Percentiles rank a stretch among this genome's conserved stretches.
phyloP scores from a whole-genome alignment of 495 filamentous ascomycete species.

The Cercophora samala region DNA sequence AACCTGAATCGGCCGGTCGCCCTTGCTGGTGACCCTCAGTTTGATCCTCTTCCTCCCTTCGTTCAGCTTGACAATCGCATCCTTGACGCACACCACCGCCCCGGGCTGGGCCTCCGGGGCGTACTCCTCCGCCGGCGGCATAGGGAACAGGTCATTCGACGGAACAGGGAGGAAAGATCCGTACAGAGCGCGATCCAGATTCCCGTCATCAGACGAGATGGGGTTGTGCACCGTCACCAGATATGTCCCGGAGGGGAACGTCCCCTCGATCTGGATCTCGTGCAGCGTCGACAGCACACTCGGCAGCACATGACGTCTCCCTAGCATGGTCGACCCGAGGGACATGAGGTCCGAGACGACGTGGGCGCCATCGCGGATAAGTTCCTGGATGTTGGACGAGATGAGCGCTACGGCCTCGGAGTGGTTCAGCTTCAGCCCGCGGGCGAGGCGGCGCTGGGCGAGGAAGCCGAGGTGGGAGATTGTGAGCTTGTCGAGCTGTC shows the following conservation, averaged over 20 bases:
- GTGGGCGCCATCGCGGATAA: conserved; percentile 95
- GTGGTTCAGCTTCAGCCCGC: conserved; percentile 88
- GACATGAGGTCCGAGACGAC: conserved; percentile 90
- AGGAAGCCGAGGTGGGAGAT: conserved; percentile 87
- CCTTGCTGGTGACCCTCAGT: conserved; percentile 77
- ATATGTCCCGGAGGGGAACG: conserved; percentile 86
- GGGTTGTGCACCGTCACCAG: conserved; percentile 94
- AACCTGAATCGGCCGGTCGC: conserved; percentile 89
- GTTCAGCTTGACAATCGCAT: conserved; percentile 68
- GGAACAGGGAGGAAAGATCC: conserved; percentile 90
- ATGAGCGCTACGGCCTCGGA: conserved; percentile 91
- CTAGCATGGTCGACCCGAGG: conserved; percentile 86
- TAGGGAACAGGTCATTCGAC: conserved; percentile 59
- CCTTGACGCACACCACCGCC: conserved; percentile 69
- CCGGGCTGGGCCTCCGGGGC: conserved; percentile 68
- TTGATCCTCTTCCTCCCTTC: conserved; percentile 68
- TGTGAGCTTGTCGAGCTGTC: conserved; percentile 90
- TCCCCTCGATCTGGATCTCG: conserved; percentile 92
- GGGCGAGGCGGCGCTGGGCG: conserved; percentile 83
- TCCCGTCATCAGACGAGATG: conserved; percentile 80
- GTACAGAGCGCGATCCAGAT: conserved; percentile 82
- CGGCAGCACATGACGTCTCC: conserved; percentile 88
- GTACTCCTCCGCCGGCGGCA: conserved; percentile 56
- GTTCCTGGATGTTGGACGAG: conserved; percentile 85
- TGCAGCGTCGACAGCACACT: conserved; percentile 70